Evolutionary conservation across 179 eudicot genomes (phyloP).

Genomic region (Gypsophila paniculata): DNA sequence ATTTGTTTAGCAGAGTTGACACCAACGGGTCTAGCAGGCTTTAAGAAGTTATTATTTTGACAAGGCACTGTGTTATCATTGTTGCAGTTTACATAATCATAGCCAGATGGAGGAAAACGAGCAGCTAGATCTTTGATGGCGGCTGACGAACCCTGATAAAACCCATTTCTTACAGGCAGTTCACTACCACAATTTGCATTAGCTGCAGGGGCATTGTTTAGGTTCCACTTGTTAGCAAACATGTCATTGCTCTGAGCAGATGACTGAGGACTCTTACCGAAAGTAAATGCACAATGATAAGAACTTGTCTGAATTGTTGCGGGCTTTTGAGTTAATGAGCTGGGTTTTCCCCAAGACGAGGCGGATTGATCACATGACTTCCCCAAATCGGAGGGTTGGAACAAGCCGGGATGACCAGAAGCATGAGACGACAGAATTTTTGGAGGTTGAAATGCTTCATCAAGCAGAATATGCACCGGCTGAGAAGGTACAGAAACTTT

Average conservation of each 20-base stretch:
- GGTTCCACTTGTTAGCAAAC: slow-evolving; percentile 42
- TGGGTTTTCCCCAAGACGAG: slow-evolving; percentile 41
- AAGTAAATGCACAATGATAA: slow-evolving; percentile 31
- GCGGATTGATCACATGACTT: slow-evolving; percentile 45
- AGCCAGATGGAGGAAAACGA: slow-evolving; percentile 33
- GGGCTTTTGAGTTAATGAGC: slow-evolving; percentile 35
- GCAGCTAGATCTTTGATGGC: slow-evolving; percentile 32
- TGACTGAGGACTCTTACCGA: slow-evolving; percentile 36
- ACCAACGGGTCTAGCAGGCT: slow-evolving; percentile 25
- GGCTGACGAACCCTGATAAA: slow-evolving; percentile 50
- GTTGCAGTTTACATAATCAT: slow-evolving; percentile 39
- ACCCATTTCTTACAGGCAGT: slow-evolving; percentile 39
- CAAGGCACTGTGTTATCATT: slow-evolving; percentile 33
- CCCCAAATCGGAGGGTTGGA: slow-evolving; percentile 34
- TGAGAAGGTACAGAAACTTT: slow-evolving; percentile 36
- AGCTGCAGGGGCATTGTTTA: slow-evolving; percentile 35
- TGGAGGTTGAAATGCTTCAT: slow-evolving; percentile 34
- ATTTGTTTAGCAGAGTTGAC: slow-evolving; percentile 30
- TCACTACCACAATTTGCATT: slow-evolving; percentile 32
- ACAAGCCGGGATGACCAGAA: slow-evolving; percentile 33
- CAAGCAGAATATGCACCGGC: slow-evolving; percentile 28
- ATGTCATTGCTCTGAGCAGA: slow-evolving; percentile 36
- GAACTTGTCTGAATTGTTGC: slow-evolving; percentile 36
- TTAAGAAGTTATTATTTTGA: slow-evolving; percentile 33
- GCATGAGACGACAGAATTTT: slow-evolving; percentile 33